A percentile compares a stretch with the other conserved stretches of the same genome.
Conservation (phyloP, 2,329 filamentous ascomycete species). For the Exophiala spinifera region DNA sequence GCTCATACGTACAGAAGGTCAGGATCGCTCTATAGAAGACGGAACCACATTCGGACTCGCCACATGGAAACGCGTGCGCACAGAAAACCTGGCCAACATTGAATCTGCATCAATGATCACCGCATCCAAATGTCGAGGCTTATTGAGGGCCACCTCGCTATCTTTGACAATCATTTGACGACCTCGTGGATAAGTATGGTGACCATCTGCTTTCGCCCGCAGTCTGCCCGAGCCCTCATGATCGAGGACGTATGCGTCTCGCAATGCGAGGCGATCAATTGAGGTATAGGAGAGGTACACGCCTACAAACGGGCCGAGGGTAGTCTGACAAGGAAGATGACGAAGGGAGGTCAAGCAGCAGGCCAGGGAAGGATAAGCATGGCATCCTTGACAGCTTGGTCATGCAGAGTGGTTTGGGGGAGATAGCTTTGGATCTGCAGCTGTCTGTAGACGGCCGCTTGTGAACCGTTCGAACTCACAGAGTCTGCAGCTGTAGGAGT, state of each 20-base stretch:
- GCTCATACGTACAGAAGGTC: slow-evolving; percentile 15
- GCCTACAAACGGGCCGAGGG: slow-evolving; percentile 14
- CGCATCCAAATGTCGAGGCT: slow-evolving; percentile 18
- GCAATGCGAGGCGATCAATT: slow-evolving; percentile 21
- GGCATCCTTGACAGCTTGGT: slow-evolving; percentile 16
- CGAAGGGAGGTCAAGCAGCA: slow-evolving; percentile 3
- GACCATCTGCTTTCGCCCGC: slow-evolving; percentile 11
- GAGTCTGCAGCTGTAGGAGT: slow-evolving; percentile 3
- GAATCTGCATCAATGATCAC: neutral
- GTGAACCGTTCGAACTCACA: slow-evolving; percentile 10
- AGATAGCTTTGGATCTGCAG: slow-evolving; percentile 11
- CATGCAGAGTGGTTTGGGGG: slow-evolving; percentile 15
- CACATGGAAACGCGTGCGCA: neutral
- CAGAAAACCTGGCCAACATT: slow-evolving; percentile 2
- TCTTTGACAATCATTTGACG: slow-evolving; percentile 24
- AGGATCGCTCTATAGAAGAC: slow-evolving; percentile 20
- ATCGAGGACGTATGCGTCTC: slow-evolving; percentile 24
- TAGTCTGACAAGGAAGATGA: slow-evolving; percentile 7
- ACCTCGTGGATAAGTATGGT: slow-evolving; percentile 21
- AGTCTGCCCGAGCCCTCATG: slow-evolving; percentile 9
- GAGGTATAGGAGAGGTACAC: slow-evolving; percentile 15
- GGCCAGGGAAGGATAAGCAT: neutral
- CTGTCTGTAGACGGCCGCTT: slow-evolving; percentile 10
- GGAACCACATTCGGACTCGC: slow-evolving; percentile 9
- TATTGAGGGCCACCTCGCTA: slow-evolving; percentile 15